Conservation (phyloP, 2,329 filamentous ascomycete genomes). For the Phialophora chinensis region DNA sequence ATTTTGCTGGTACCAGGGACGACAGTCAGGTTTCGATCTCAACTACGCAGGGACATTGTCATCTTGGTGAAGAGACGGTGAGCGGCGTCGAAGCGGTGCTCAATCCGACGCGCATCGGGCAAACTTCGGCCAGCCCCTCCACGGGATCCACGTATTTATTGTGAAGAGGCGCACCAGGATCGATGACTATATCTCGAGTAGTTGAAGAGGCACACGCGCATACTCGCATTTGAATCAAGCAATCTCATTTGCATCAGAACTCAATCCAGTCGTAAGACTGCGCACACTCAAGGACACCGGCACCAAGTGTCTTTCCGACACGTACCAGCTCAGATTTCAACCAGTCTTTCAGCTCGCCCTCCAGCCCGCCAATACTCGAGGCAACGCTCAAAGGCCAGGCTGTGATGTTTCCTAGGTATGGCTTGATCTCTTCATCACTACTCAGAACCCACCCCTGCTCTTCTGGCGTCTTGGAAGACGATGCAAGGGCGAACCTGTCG, state of each 20-base stretch:
- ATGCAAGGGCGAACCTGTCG: constrained; percentile 11
- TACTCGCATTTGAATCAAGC: not conserved
- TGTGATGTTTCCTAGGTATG: constrained; percentile 17
- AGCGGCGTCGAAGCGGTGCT: constrained; percentile 2
- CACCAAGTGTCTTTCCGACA: constrained; percentile 13
- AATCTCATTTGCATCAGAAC: not conserved
- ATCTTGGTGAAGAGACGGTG: constrained; percentile 12
- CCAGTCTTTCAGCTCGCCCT: constrained; percentile 12
- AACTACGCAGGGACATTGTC: not conserved
- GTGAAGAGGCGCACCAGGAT: no score
- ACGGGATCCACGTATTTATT: no score
- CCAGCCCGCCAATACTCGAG: constrained; percentile 15
- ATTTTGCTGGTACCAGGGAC: constrained; percentile 17
- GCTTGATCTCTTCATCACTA: constrained; percentile 14
- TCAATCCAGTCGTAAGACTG: constrained; percentile 2
- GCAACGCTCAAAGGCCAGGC: constrained; percentile 27
- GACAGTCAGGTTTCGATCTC: not conserved
- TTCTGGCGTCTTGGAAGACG: not conserved
- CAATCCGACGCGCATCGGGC: not conserved
- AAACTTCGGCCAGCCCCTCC: constrained; percentile 3
- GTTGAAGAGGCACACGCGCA: no score
- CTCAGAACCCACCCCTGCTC: not conserved
- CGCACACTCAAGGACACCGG: constrained; percentile 6
- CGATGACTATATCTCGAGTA: no score
- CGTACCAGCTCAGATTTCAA: constrained; percentile 9